Evolutionary conservation across 495 filamentous ascomycete species (phyloP), one percentile per base, ranked within the genome.

Genomic region (Opeltia flavorubescens): DNA sequence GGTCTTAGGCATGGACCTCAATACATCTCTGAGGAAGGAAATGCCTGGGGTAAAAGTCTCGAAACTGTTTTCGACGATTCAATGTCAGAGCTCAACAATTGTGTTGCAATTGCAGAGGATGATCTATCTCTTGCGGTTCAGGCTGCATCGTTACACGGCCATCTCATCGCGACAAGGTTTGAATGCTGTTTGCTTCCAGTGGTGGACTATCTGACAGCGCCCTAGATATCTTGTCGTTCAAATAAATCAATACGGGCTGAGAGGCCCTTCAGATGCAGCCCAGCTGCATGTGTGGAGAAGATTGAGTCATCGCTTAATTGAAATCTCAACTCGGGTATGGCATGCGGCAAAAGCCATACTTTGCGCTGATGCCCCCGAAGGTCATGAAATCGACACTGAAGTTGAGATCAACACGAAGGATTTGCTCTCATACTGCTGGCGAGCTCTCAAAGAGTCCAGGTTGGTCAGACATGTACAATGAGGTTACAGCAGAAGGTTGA

Each of bases 281-380:
- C 42, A 31, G 5, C 24, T 5, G 11, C 12, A 2, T 2, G 18
- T 8, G n/a, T 29, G 42, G 42, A 30, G 42, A 29, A 12, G 24
- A 18, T 18, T 11, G 3, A 6, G 24, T 9, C 3, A 13, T n/a
- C 74, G 9, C 74, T 87, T 7, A 58, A 80, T 24, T 47, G 51
- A 2, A 68, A 67, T 39, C 81, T 83, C 50, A 58, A 67, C 17
- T 27, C 67, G 64, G 9, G 75, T 94, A 13, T 98, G 91, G 91
- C 49, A 63, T 3, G 68, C 76, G 43, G 83, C 93, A 3, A 77
- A 74, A 53, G 69, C 77, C 39, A 72, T 89, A 11, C 71, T 98
- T 2, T 98, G 91, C 54, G 76, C 86, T 51, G 89, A 94, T 55
- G 89, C 89, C 9, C 91, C 91, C 0, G 89, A 95, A 60, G 89